A percentile compares a stretch with the other conserved stretches of the same genome.
These are phyloP conservation scores for Leccinum pachyderme DNA, from an alignment of 1,284 basidiomycete species.

Conservation along the genomic window DNA sequence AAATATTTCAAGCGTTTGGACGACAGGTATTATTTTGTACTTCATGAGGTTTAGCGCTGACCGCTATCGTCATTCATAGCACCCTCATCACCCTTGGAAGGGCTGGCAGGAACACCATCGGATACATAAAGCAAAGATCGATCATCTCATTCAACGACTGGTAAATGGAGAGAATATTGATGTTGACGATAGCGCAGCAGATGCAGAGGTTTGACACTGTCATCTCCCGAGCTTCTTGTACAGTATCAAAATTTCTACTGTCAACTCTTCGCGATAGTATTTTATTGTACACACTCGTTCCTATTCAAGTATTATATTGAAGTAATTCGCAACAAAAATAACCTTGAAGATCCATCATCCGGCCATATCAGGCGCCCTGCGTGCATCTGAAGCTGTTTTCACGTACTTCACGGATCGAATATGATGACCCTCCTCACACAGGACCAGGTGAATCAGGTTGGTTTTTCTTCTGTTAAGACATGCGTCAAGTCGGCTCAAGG, in stretches of 20 bases:
- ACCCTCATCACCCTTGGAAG: constrained; percentile 86
- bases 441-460: constrained; percentile 42
- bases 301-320: background rate
- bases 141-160: constrained; percentile 66
- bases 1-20: constrained; percentile 75
- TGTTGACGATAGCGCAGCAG: constrained; percentile 27
- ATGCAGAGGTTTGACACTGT: constrained; percentile 28
- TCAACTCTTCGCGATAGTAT: constrained; percentile 4
- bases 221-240: constrained; percentile 10
- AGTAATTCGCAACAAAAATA: background rate
- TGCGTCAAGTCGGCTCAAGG: background rate
- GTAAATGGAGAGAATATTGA: constrained; percentile 56
- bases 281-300: constrained; percentile 10
- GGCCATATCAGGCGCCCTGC: background rate
- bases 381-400: background rate
- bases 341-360: background rate
- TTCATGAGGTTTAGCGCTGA: background rate
- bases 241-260: background rate
- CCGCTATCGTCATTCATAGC: constrained; percentile 38
- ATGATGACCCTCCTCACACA: constrained; percentile 35
- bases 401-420: background rate
- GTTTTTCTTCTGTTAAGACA: constrained; percentile 3
- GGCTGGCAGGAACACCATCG: constrained; percentile 87
- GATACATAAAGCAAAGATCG: constrained; percentile 80
- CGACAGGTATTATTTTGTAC: constrained; percentile 45